Percentiles rank a stretch among this genome's conserved stretches.
Evolutionary conservation across 2,329 filamentous ascomycete genomes (phyloP).

Genomic region (Aspergillus ibericus): DNA sequence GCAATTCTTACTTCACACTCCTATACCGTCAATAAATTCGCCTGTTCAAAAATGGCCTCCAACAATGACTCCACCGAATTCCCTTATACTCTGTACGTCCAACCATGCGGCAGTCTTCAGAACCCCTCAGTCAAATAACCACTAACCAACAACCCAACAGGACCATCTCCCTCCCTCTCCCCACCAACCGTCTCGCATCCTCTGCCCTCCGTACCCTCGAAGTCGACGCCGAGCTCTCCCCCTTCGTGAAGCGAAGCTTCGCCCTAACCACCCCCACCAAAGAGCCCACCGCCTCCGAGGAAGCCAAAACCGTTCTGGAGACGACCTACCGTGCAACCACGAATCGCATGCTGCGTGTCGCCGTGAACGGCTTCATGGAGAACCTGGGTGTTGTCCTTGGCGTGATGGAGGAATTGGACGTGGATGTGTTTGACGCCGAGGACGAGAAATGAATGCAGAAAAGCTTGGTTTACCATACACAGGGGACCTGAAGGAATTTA

Average conservation of each 20-base stretch:
- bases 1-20: not conserved
- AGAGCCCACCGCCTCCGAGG: slow-evolving; percentile 22
- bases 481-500: not conserved
- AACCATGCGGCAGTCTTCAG: slow-evolving; percentile 6
- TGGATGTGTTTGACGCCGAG: slow-evolving; percentile 66
- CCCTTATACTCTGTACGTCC: slow-evolving; percentile 40
- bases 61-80: slow-evolving; percentile 30
- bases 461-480: too few relatives aligned
- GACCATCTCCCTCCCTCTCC: slow-evolving; percentile 76
- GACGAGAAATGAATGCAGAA: slow-evolving; percentile 23
- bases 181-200: slow-evolving; percentile 72
- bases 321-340: slow-evolving; percentile 84
- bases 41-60: slow-evolving; percentile 21
- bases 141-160: slow-evolving; percentile 44
- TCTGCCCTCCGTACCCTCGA: slow-evolving; percentile 73
- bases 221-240: slow-evolving; percentile 87
- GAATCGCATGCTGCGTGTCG: slow-evolving; percentile 93
- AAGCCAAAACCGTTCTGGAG: slow-evolving; percentile 58
- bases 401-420: slow-evolving; percentile 87
- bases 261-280: slow-evolving; percentile 49
- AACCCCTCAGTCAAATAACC: slow-evolving; percentile 8
- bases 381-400: slow-evolving; percentile 79
- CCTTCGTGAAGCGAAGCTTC: slow-evolving; percentile 73
- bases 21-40: not conserved
- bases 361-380: slow-evolving; percentile 95